A percentile compares a stretch with the other conserved stretches of the same genome.
phyloP scores from a whole-genome alignment of 495 filamentous ascomycete genomes.

The Aspergillus olivimuriae region DNA sequence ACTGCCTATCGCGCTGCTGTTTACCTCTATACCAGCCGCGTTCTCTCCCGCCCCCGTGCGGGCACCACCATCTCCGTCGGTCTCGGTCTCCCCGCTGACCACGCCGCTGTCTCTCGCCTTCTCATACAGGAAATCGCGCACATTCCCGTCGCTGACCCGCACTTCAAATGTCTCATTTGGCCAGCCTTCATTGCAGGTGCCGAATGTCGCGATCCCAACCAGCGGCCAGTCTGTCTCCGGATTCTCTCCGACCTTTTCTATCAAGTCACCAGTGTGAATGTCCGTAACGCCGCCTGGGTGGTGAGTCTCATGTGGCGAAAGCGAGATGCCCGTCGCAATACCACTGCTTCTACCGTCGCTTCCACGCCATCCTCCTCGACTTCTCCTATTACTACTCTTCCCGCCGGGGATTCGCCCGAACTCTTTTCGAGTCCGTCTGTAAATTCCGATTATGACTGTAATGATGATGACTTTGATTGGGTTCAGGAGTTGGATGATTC shows the following conservation, averaged over 20 bases:
- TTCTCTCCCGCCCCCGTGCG: conserved; percentile 29
- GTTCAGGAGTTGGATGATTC: conserved; percentile 41
- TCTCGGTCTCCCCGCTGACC: conserved; percentile 28
- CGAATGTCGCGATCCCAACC: conserved; percentile 30
- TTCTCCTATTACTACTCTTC: conserved; percentile 3
- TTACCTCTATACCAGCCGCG: conserved; percentile 41
- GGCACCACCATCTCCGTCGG: conserved; percentile 22
- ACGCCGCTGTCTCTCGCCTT: conserved; percentile 26
- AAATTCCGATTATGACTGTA: conserved; percentile 14
- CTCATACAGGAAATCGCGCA: conserved; percentile 34
- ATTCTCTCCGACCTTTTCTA: conserved; percentile 33
- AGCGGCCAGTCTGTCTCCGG: conserved; percentile 31
- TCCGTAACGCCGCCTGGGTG: conserved; percentile 42
- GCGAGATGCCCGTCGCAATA: conserved; percentile 18
- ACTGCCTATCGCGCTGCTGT: conserved; percentile 38
- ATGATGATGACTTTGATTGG: conserved; percentile 38
- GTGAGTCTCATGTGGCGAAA: conserved; percentile 43
- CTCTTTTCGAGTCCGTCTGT: neutral
- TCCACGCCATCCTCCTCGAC: neutral
- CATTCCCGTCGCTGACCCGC: conserved; percentile 31
- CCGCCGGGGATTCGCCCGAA: neutral
- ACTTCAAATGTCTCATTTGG: conserved; percentile 47
- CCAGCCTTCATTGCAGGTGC: conserved; percentile 43
- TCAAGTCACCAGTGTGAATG: conserved; percentile 37
- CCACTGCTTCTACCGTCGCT: neutral